These are phyloP conservation scores for Cucumis melo DNA, from an alignment of 306 rosid species.

Conservation along the genomic window DNA sequence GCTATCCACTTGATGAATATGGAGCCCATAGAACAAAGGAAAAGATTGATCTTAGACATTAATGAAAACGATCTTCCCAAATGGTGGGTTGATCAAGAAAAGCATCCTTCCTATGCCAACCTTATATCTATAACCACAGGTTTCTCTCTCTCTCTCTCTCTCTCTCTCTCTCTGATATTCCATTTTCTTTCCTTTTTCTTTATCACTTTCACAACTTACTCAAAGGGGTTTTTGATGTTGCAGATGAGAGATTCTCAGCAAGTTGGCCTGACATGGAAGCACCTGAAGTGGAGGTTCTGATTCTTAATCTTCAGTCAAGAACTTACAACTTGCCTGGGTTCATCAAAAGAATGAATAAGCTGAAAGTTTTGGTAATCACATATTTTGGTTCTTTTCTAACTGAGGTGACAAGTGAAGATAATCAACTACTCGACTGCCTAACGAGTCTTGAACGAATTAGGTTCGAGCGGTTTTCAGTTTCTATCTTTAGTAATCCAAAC, in stretches of 20 bases:
- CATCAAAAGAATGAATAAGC: constrained; percentile 29
- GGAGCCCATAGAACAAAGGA: constrained; percentile 19
- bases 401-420: constrained; percentile 15
- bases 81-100: constrained; percentile 36
- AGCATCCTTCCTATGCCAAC: constrained; percentile 21
- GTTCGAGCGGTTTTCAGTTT: constrained; percentile 35
- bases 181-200: not conserved
- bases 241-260: constrained; percentile 40
- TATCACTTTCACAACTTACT: not conserved
- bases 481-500: constrained; percentile 14
- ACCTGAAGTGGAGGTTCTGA: constrained; percentile 34
- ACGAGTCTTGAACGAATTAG: constrained; percentile 31
- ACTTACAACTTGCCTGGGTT: constrained; percentile 31
- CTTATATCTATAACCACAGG: constrained; percentile 55
- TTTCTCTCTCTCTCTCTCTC: constrained; percentile 14
- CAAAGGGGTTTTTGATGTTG: constrained; percentile 9
- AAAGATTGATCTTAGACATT: constrained; percentile 30
- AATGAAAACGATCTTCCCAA: constrained; percentile 29
- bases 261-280: constrained; percentile 36
- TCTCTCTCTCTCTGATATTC: constrained; percentile 3
- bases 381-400: constrained; percentile 26
- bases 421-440: constrained; percentile 18
- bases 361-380: constrained; percentile 40
- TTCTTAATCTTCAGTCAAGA: constrained; percentile 26
- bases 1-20: constrained; percentile 25